Evolutionary conservation across 495 filamentous ascomycete species (phyloP).

Genomic region (Saxispiralis lemnorum): DNA sequence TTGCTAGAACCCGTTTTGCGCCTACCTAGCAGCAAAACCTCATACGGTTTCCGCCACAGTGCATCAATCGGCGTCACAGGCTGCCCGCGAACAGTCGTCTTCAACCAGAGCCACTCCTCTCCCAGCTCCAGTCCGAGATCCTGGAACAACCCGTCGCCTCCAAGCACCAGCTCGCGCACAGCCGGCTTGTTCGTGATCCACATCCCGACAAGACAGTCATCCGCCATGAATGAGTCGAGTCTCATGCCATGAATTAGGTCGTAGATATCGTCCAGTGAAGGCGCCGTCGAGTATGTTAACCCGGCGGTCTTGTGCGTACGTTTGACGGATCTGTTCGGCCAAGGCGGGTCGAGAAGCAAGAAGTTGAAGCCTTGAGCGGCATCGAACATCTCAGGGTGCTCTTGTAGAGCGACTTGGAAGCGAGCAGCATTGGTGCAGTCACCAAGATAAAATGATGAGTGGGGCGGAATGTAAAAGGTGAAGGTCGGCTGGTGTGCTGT

Average conservation of each 20-base stretch:
- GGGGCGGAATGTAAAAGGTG: conserved; percentile 34
- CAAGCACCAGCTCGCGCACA: conserved; percentile 40
- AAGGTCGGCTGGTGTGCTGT: background rate
- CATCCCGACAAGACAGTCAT: conserved; percentile 45
- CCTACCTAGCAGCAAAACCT: conserved; percentile 56
- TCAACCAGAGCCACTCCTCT: conserved; percentile 89
- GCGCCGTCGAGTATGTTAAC: conserved; percentile 38
- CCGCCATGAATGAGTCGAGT: conserved; percentile 36
- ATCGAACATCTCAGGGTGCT: conserved; percentile 13
- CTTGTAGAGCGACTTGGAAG: conserved; percentile 18
- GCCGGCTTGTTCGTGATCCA: conserved; percentile 77
- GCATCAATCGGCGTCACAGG: conserved; percentile 52
- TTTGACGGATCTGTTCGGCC: conserved; percentile 75
- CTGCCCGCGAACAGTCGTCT: conserved; percentile 53
- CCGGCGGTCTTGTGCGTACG: conserved; percentile 35
- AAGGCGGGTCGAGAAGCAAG: conserved; percentile 79
- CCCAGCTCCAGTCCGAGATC: conserved; percentile 44
- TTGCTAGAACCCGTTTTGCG: conserved; percentile 7
- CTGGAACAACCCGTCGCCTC: conserved; percentile 35
- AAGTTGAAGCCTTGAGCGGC: conserved; percentile 45
- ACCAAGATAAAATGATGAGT: conserved; percentile 33
- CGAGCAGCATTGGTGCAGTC: conserved; percentile 14
- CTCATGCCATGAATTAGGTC: conserved; percentile 35
- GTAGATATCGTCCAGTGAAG: conserved; percentile 20
- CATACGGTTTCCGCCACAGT: conserved; percentile 69